phyloP scores from a whole-genome alignment of 352 stramenopile species.

The Globisporangium canariense region DNA sequence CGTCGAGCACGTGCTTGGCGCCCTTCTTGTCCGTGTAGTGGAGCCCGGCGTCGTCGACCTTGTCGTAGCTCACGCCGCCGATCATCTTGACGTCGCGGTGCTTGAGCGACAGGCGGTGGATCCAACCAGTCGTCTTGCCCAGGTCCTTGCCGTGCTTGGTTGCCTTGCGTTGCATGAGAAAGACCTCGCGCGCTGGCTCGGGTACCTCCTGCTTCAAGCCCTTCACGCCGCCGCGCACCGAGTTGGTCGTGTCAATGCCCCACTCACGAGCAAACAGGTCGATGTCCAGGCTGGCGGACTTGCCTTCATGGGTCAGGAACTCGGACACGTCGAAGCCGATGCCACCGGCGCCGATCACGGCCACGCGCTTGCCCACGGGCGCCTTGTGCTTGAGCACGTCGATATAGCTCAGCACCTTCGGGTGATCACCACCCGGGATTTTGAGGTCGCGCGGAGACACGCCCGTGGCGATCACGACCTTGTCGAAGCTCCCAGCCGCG shows the following conservation, averaged over 20 bases:
- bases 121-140: slow-evolving; percentile 97
- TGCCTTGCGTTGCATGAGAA: slow-evolving; percentile 94
- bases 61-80: slow-evolving; percentile 91
- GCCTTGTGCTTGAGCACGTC: slow-evolving; percentile 92
- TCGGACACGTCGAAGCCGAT: slow-evolving; percentile 99
- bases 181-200: slow-evolving; percentile 75
- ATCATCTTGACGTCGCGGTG: slow-evolving; percentile 93
- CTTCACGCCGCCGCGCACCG: slow-evolving; percentile 79
- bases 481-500: slow-evolving; percentile 67
- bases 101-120: slow-evolving; percentile 92
- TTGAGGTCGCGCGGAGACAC: slow-evolving; percentile 88
- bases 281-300: slow-evolving; percentile 64
- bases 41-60: slow-evolving; percentile 93
- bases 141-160: slow-evolving; percentile 91
- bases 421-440: slow-evolving; percentile 88
- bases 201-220: slow-evolving; percentile 42
- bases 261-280: slow-evolving; percentile 92
- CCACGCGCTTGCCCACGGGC: slow-evolving; percentile 90
- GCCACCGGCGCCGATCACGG: slow-evolving; percentile 94
- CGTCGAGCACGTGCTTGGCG: slow-evolving; percentile 82
- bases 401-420: slow-evolving; percentile 93
- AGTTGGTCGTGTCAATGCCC: slow-evolving; percentile 90
- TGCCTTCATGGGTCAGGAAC: slow-evolving; percentile 87
- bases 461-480: slow-evolving; percentile 95
- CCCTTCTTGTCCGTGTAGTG: slow-evolving; percentile 91